Base-by-base conservation (phyloP, 192 early-diverging fungal genomes). In the Dissophora ornata region DNA sequence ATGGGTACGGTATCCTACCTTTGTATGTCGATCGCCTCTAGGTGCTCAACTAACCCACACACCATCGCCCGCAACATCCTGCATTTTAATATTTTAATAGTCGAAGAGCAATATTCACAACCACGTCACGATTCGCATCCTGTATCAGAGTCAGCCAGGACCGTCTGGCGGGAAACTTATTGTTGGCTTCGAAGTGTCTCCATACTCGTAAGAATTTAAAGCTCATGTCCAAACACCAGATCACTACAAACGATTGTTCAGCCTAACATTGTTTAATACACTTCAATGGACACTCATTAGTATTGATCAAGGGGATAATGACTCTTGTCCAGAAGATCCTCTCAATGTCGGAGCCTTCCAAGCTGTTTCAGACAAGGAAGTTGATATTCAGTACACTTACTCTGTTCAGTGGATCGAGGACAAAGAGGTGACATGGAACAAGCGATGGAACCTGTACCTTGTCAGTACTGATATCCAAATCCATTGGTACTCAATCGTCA, bases 141-240 rank as follows among this genome's bases (percentile, higher is more conserved):
- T 89, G 16, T 90, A 89, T 55, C 82, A 84, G 29, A 60, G 64
- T 16, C 62, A 54, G 16, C 79, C 53, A 28, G 66, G 67, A 26
- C 61, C 59, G n/a, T 65, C 73, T 9, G 71, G 81, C 8, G 74
- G 80, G 18, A 80, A 79, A 25, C 47, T 79, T n/a, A 87, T 93
- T 30, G 86, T 89, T 30, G 90, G 89, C 36, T 90, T 93, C 53
- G 92, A 93, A 81, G 88, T 91, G 19, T 86, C 86, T 47, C 90
- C 92, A 9, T 79, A 81, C 49, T 91, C 90, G 81, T 84, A 84
- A 66, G 81, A 19, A 42, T 51, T 33, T 62, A 53, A 58, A 16
- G 49, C 41, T 21, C 58, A 51, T 22, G n/a, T n/a, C n/a, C 57
- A 50, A 38, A 50, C 9, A 5, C 12, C 50, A 29, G n/a, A n/a